Conservation (phyloP, 192 early-diverging fungal species). For the Endogone sp. region DNA sequence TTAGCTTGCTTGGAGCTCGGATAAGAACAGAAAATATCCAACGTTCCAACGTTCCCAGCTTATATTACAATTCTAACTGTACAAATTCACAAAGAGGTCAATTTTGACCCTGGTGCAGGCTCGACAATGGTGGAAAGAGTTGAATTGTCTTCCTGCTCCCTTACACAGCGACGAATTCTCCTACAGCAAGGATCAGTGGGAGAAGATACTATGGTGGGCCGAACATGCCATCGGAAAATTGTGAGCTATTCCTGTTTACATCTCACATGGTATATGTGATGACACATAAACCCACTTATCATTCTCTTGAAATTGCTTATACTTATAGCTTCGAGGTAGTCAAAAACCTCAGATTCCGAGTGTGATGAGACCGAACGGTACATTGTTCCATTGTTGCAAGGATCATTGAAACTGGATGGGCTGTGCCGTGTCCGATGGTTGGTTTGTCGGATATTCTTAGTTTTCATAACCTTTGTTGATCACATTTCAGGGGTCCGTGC, state of each 20-base stretch:
- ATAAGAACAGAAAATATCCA: constrained; percentile 9
- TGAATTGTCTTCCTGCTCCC: background rate
- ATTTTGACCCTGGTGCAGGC: constrained; percentile 10
- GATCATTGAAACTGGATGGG: constrained; percentile 10
- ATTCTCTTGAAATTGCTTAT: constrained; percentile 6
- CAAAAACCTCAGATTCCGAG: constrained; percentile 12
- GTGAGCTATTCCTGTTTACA: constrained; percentile 3
- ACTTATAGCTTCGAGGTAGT: constrained; percentile 13
- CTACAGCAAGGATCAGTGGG: background rate
- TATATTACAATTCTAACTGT: background rate
- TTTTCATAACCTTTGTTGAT: background rate
- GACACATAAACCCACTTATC: background rate
- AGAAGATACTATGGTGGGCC: background rate
- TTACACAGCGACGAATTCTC: background rate
- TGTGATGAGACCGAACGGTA: constrained; percentile 17
- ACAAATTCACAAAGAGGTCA: constrained; percentile 14
- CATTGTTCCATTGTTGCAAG: constrained; percentile 21
- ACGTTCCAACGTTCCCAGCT: background rate
- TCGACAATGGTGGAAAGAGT: constrained; percentile 12
- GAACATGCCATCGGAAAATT: background rate
- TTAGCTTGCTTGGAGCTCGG: constrained; percentile 4
- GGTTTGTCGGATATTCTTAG: constrained; percentile 5
- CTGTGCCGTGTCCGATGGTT: constrained; percentile 16
- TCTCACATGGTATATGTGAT: background rate
- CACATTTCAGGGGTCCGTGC: background rate